These are phyloP conservation scores for Camellia oleifera DNA, from an alignment of 179 eudicot species.

Conservation along the genomic window DNA sequence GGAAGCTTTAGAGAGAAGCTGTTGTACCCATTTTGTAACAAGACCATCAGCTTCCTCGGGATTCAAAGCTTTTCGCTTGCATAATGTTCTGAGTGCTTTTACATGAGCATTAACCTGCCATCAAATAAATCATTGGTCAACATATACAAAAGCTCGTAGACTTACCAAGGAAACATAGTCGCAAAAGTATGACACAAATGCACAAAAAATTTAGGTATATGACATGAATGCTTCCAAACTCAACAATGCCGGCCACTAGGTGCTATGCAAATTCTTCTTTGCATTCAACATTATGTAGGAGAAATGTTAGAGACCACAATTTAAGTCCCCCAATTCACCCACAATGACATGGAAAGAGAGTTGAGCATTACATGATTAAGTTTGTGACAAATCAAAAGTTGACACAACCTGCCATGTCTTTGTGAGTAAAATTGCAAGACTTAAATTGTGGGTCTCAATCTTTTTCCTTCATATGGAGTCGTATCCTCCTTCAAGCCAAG, in stretches of 20 bases:
- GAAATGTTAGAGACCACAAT: too few species aligned
- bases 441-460: too few species aligned
- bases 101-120: slow-evolving; percentile 96
- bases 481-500: background rate
- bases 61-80: slow-evolving; percentile 70
- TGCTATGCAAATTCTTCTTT: background rate
- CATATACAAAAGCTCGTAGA: background rate
- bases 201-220: background rate
- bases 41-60: slow-evolving; percentile 70
- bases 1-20: slow-evolving; percentile 66
- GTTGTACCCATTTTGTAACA: slow-evolving; percentile 61
- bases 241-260: background rate
- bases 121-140: slow-evolving; percentile 6
- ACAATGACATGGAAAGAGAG: too few species aligned
- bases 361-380: too few species aligned
- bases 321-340: too few species aligned
- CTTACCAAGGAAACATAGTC: background rate
- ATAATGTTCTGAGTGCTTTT: slow-evolving; percentile 83
- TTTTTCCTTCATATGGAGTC: background rate
- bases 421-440: too few species aligned
- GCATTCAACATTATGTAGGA: background rate
- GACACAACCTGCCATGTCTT: too few species aligned
- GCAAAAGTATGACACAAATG: background rate
- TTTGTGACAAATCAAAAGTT: too few species aligned
- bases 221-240: background rate